phyloP scores from a whole-genome alignment of 495 filamentous ascomycete species.

The Pyrenula aspistea region DNA sequence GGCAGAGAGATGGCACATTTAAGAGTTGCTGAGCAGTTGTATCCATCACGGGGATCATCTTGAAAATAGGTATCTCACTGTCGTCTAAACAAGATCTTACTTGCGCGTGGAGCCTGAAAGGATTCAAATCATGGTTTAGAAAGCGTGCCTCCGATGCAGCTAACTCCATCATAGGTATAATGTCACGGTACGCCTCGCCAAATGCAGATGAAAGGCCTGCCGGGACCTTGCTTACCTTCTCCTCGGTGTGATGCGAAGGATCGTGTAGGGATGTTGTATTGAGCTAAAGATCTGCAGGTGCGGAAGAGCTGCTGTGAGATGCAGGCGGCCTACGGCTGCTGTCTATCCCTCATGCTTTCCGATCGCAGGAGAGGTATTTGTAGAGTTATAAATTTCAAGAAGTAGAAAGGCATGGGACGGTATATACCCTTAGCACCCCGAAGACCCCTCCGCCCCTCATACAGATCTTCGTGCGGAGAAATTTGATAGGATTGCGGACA shows the following conservation, averaged over 20 bases:
- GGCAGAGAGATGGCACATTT: not conserved
- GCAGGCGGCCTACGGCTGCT: too few species aligned
- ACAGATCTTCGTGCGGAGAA: too few species aligned
- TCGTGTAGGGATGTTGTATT: not conserved
- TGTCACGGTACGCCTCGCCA: not conserved
- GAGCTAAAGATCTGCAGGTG: not conserved
- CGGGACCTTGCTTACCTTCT: not conserved
- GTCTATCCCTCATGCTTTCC: too few species aligned
- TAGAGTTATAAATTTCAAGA: not conserved
- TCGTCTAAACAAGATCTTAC: not conserved
- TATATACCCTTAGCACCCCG: too few species aligned
- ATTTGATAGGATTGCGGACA: not conserved
- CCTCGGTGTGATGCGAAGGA: not conserved
- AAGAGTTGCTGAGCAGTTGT: not conserved
- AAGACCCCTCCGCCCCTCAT: too few species aligned
- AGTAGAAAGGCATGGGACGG: not conserved
- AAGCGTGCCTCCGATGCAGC: not conserved
- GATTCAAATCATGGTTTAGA: not conserved
- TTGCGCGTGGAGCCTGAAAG: not conserved
- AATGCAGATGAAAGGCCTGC: not conserved
- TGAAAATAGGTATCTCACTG: not conserved
- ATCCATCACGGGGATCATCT: not conserved
- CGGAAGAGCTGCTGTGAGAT: not conserved
- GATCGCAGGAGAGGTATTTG: not conserved
- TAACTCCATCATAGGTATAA: not conserved